phyloP scores from a whole-genome alignment of 2,329 filamentous ascomycete species.

The Trichophyton verrucosum region DNA sequence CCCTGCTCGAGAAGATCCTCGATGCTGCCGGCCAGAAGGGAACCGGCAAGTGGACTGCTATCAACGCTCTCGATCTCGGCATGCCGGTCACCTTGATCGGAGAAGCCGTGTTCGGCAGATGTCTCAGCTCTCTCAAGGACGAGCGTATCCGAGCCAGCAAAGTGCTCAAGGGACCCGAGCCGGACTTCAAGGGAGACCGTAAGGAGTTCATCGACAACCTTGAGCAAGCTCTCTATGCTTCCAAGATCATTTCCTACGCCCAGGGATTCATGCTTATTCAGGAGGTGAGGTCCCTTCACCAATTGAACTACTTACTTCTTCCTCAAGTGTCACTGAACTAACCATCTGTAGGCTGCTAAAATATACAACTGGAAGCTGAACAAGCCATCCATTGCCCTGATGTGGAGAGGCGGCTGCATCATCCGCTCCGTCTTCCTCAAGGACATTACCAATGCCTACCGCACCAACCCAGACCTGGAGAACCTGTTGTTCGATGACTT shows the following conservation, averaged over 20 bases:
- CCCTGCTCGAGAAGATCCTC: constrained; percentile 96
- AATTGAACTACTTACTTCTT: too few relatives aligned
- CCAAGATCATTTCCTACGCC: constrained; percentile 99
- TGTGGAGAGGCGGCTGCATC: constrained; percentile 99
- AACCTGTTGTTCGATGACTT: constrained; percentile 98
- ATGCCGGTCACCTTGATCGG: constrained; percentile 98
- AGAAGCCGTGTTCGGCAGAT: constrained; percentile 90
- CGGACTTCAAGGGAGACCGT: constrained; percentile 79
- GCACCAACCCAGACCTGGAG: constrained; percentile 84
- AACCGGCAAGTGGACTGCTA: constrained; percentile 99
- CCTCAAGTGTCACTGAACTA: too few relatives aligned
- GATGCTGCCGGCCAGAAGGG: constrained; percentile 98
- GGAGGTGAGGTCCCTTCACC: constrained; percentile 49
- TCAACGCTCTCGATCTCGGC: constrained; percentile 95
- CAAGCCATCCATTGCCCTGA: constrained; percentile 98
- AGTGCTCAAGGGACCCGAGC: constrained; percentile 65
- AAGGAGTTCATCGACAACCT: constrained; percentile 90
- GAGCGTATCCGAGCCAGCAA: constrained; percentile 75
- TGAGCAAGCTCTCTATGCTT: constrained; percentile 96
- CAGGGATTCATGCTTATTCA: constrained; percentile 99
- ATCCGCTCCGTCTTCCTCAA: constrained; percentile 99
- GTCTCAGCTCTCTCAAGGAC: constrained; percentile 84
- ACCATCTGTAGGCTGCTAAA: constrained; percentile 59
- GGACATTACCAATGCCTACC: constrained; percentile 97
- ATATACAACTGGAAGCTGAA: constrained; percentile 98